A percentile compares a stretch with the other conserved stretches of the same genome.
These are phyloP conservation scores for Plasmodium reichenowi DNA, from an alignment of 169 alveolate genomes.

Conservation along the genomic window DNA sequence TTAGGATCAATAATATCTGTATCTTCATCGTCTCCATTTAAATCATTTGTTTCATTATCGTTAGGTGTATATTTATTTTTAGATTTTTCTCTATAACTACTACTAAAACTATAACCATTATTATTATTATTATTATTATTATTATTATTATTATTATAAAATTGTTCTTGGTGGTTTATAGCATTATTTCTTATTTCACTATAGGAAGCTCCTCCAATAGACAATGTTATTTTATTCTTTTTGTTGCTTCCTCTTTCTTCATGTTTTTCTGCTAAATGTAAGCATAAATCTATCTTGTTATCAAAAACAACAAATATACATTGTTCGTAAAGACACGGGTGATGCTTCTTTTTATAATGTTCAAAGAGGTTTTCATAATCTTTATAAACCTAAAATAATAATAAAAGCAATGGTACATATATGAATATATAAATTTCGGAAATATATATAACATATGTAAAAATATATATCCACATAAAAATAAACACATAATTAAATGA, in stretches of 20 bases:
- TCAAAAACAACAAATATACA: conserved; percentile 83
- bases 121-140: not conserved
- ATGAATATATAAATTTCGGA: not conserved
- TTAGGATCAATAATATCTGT: conserved; percentile 28
- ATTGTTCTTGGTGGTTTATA: not conserved
- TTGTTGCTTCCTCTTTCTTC: conserved; percentile 65
- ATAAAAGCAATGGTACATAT: not conserved
- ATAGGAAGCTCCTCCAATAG: conserved; percentile 71
- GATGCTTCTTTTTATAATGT: conserved; percentile 80
- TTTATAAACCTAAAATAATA: conserved; percentile 72
- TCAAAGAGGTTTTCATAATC: conserved; percentile 75
- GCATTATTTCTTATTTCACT: conserved; percentile 53
- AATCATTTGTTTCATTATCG: not conserved
- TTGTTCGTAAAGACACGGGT: conserved; percentile 81
- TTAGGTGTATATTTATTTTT: not conserved
- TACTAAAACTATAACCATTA: conserved; percentile 1
- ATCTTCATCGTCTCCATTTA: not conserved
- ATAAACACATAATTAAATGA: not conserved
- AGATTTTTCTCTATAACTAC: not conserved
- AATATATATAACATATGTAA: not conserved
- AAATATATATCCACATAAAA: not conserved
- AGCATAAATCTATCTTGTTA: conserved; percentile 78
- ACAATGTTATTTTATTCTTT: conserved; percentile 44
- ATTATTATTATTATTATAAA: not conserved
- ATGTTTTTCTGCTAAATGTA: conserved; percentile 79